These are phyloP conservation scores for Backusella psychrophila DNA, from an alignment of 192 early-diverging fungal species.

Conservation along the genomic window DNA sequence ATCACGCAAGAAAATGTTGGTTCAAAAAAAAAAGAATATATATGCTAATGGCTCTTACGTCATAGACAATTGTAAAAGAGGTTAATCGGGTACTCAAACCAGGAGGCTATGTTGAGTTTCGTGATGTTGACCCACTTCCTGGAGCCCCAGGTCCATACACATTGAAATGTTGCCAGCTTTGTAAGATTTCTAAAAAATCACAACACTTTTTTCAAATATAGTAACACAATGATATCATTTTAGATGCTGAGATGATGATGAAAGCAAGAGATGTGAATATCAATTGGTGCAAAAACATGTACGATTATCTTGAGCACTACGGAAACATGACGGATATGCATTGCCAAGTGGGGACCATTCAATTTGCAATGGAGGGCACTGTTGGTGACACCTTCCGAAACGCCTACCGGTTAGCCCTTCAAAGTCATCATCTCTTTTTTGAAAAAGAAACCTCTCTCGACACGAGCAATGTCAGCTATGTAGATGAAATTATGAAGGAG, in stretches of 20 bases:
- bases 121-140: slow-evolving; percentile 26
- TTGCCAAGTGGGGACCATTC: not conserved
- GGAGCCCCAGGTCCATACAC: slow-evolving; percentile 14
- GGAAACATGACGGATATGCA: slow-evolving; percentile 17
- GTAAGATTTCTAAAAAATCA: not conserved
- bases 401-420: not conserved
- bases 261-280: slow-evolving; percentile 4
- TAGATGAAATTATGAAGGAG: not conserved
- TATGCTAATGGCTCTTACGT: not conserved
- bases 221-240: not conserved
- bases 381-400: not conserved
- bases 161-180: not conserved
- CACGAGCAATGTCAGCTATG: not conserved
- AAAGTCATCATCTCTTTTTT: not conserved
- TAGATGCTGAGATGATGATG: slow-evolving; percentile 4
- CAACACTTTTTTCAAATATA: not conserved
- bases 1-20: not conserved
- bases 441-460: not conserved
- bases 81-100: slow-evolving; percentile 33
- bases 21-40: not conserved
- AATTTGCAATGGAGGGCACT: not conserved
- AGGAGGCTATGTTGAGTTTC: slow-evolving; percentile 40
- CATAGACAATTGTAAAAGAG: slow-evolving; percentile 18
- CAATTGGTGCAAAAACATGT: slow-evolving; percentile 8
- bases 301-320: slow-evolving; percentile 1